Evolutionary conservation across 73 alveolate species (phyloP), one percentile per base, ranked within the genome.

Genomic region (Breviolum minutum): DNA sequence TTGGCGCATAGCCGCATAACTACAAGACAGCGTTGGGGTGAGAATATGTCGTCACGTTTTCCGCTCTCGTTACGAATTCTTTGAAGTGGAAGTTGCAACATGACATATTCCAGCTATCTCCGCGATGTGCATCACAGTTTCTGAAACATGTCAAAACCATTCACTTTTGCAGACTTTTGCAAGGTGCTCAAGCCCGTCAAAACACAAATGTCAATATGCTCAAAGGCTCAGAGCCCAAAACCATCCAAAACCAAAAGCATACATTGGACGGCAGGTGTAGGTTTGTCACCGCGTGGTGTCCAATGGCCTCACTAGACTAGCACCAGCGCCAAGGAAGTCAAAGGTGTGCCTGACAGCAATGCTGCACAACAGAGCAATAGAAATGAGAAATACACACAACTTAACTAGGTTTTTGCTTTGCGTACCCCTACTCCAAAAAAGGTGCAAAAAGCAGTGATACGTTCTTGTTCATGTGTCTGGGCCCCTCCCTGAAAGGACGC

Each of bases 321-420:
- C 98, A 19, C 98, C 98, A 7, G 80, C 80, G 13, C 68, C 16
- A 14, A 92, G 90, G 83, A 92, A 92, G 68, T 63, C 77, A 80
- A 92, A 92, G 69, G 89, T 92, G 66, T 92, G 98, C 98, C 98
- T 92, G 95, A 29, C 84, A 27, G 83, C 60, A 40, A 40, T 40
- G 54, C 54, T 40, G 54, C 54, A 40, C 0, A 40, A 13, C 84
- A 74, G 26, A 40, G n/a, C 40, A 40, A 40, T 26, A 40, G 29
- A 24, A 77, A 63, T 63, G 24, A 12, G 26, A 79, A 12, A 20
- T 79, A 40, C 54, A 40, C 0, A 40, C 84, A 19, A 19, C 27
- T 16, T 69, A 69, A 24, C 26, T 19, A 69, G 4, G 2, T 24
- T 16, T 19, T 69, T 6, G 4, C 26, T 19, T 19, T 69, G 79